A percentile compares a stretch with the other conserved stretches of the same genome.
Evolutionary conservation across 1,284 basidiomycete species (phyloP).

Genomic region (Microbotryomycetes sp.): DNA sequence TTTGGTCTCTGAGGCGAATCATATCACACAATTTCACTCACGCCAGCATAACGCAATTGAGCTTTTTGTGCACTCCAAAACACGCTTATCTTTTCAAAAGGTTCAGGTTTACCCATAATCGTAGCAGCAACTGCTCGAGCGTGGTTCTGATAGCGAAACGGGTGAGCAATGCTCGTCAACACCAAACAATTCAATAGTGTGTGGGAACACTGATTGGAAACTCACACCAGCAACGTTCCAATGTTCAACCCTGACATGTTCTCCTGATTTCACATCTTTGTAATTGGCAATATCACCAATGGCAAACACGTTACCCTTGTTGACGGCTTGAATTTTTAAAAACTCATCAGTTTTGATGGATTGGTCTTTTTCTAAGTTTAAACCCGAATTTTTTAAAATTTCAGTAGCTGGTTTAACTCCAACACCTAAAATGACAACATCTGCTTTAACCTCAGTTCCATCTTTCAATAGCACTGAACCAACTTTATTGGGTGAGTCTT

Average conservation of each 20-base stretch:
- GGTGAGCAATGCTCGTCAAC: neutral
- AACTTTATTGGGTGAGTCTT: conserved; percentile 40
- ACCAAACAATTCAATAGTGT: too few species aligned
- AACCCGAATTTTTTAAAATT: conserved; percentile 64
- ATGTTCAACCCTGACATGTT: conserved; percentile 68
- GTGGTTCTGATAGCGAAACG: conserved; percentile 52
- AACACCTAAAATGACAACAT: conserved; percentile 80
- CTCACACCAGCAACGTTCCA: conserved; percentile 71
- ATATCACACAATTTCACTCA: too few species aligned
- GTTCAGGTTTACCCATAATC: conserved; percentile 57
- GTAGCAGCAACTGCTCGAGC: conserved; percentile 74
- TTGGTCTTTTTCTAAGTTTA: conserved; percentile 54
- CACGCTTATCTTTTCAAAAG: conserved; percentile 69
- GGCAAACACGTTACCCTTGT: conserved; percentile 61
- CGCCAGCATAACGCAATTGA: conserved; percentile 73
- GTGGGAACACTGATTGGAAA: too few species aligned
- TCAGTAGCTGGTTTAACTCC: conserved; percentile 80
- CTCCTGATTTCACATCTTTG: conserved; percentile 44
- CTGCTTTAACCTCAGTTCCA: conserved; percentile 59
- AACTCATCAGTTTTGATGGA: conserved; percentile 75
- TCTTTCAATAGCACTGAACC: conserved; percentile 64
- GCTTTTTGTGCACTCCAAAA: conserved; percentile 76
- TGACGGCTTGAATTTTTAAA: conserved; percentile 51
- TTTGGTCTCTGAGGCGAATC: too few species aligned
- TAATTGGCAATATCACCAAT: conserved; percentile 76